phyloP scores from a whole-genome alignment of 2,329 filamentous ascomycete species.

The Ophiocordyceps camponoti-floridani region DNA sequence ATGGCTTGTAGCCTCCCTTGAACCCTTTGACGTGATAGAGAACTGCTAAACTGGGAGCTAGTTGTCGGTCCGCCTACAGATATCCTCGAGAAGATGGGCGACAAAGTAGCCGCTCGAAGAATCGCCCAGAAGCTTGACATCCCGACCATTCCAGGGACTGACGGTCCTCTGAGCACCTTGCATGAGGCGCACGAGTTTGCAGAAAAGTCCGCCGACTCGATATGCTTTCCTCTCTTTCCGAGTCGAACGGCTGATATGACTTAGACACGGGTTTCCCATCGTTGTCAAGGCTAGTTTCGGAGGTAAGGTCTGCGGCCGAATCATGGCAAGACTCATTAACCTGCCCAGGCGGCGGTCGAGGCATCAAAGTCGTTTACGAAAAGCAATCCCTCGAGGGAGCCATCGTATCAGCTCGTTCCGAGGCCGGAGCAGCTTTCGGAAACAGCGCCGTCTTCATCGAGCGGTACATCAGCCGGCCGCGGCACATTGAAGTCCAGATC shows the following conservation, averaged over 20 bases:
- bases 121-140: neutral
- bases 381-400: neutral
- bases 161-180: neutral
- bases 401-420: neutral
- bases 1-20: slow-evolving; percentile 18
- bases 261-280: slow-evolving; percentile 15
- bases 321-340: neutral
- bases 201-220: neutral
- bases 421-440: neutral
- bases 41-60: neutral
- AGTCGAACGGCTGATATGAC: neutral
- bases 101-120: slow-evolving; percentile 8
- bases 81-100: slow-evolving; percentile 35
- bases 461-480: slow-evolving; percentile 11
- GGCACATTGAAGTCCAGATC: slow-evolving; percentile 27
- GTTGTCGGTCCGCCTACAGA: slow-evolving; percentile 36
- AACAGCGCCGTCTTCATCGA: slow-evolving; percentile 14
- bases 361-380: slow-evolving; percentile 11
- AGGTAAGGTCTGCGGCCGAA: slow-evolving; percentile 1
- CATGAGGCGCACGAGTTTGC: neutral
- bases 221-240: neutral
- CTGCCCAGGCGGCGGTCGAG: slow-evolving; percentile 22
- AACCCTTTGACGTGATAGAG: neutral
- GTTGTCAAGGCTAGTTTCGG: slow-evolving; percentile 19
- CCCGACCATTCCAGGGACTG: neutral